Conservation (phyloP, 305 asterid species). For the Fraxinus sp. region DNA sequence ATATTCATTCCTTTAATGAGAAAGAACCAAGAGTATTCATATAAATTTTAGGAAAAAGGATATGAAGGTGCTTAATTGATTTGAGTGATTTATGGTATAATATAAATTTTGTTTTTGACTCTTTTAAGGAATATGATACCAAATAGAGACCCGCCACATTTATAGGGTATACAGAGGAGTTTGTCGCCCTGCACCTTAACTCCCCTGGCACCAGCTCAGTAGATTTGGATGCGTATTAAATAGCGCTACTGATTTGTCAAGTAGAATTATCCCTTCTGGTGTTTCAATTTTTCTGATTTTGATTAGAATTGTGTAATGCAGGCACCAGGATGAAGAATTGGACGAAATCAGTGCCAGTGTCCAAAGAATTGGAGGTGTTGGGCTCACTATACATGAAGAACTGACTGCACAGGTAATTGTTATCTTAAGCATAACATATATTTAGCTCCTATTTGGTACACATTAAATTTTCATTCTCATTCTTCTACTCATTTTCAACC, state of each 20-base stretch:
- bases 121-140: too few species aligned
- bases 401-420: slow-evolving; percentile 70
- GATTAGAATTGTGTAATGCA: slow-evolving; percentile 31
- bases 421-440: neutral
- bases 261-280: neutral
- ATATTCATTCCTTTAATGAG: neutral
- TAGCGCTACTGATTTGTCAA: neutral
- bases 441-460: too few species aligned
- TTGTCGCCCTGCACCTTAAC: neutral
- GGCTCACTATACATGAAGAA: slow-evolving; percentile 95
- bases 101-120: too few species aligned
- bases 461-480: too few species aligned
- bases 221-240: neutral
- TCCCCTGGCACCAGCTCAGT: neutral
- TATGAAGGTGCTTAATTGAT: neutral
- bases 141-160: neutral
- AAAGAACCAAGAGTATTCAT: neutral
- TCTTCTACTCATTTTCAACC: too few species aligned
- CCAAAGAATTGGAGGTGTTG: slow-evolving; percentile 86
- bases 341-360: slow-evolving; percentile 89
- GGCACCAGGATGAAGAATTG: slow-evolving; percentile 93
- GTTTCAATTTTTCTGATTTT: neutral
- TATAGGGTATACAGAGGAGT: neutral
- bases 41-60: neutral
- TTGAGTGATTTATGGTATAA: too few species aligned